Conservation (phyloP, 176 grass and related monocot species). For the Aegilops bicornis region DNA sequence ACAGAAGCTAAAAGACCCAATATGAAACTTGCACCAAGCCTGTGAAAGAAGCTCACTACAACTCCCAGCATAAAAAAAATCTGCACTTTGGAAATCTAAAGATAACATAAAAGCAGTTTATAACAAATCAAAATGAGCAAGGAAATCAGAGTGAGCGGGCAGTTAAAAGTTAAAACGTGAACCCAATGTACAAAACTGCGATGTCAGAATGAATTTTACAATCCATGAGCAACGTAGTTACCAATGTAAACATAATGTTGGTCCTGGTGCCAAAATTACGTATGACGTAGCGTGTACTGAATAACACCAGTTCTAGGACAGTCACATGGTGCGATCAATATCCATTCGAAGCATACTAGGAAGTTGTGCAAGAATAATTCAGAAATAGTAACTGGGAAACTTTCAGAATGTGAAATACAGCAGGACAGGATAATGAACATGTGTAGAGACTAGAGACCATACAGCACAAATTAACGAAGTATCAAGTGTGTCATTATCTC, state of each 20-base stretch:
- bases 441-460: neutral
- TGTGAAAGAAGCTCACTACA: neutral
- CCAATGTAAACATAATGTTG: neutral
- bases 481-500: neutral
- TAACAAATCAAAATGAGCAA: constrained; percentile 2
- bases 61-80: neutral
- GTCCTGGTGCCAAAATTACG: neutral
- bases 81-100: neutral
- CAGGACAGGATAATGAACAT: neutral
- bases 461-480: neutral
- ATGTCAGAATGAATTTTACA: neutral
- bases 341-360: neutral
- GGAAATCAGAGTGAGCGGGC: neutral
- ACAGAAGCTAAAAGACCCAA: neutral
- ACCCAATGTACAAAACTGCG: neutral
- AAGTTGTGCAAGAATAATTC: neutral
- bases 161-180: neutral
- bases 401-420: neutral
- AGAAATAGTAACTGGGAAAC: neutral
- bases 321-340: neutral
- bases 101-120: no score
- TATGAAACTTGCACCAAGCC: neutral
- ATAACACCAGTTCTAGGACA: neutral
- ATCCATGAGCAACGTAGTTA: neutral
- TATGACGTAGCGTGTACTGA: neutral